These are phyloP conservation scores for Pittosporum tobira DNA, from an alignment of 129 eudicot genomes.

Conservation along the genomic window DNA sequence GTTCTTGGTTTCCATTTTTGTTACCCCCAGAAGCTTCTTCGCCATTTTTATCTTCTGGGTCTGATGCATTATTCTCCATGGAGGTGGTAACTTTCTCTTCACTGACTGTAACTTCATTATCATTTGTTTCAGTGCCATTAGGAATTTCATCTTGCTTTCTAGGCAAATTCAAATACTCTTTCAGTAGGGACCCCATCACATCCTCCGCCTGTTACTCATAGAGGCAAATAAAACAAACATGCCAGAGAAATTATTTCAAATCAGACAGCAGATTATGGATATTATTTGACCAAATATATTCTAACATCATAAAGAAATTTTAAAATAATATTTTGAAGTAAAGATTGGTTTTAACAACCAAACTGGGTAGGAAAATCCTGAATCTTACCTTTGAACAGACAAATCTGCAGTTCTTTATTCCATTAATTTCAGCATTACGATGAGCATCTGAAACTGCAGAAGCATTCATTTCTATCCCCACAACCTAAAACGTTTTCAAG, in stretches of 20 bases:
- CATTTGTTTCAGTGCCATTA: slow-evolving; percentile 11
- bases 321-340: not conserved
- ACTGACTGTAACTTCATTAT: slow-evolving; percentile 19
- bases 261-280: not conserved
- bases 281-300: not conserved
- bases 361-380: not conserved
- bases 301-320: not conserved
- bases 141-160: slow-evolving; percentile 28
- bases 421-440: slow-evolving; percentile 91
- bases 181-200: slow-evolving; percentile 80
- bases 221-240: not conserved
- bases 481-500: slow-evolving; percentile 50
- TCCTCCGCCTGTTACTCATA: slow-evolving; percentile 64
- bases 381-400: slow-evolving; percentile 77
- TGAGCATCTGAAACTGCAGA: slow-evolving; percentile 93
- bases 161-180: slow-evolving; percentile 53
- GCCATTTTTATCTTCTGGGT: slow-evolving; percentile 22
- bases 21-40: slow-evolving; percentile 11
- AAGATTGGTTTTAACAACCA: not conserved
- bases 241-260: not conserved
- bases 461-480: slow-evolving; percentile 98
- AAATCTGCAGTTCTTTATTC: slow-evolving; percentile 82
- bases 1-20: slow-evolving; percentile 14
- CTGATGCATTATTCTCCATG: slow-evolving; percentile 18
- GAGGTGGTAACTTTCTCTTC: slow-evolving; percentile 23